Evolutionary conservation across 2,329 filamentous ascomycete species (phyloP).

Genomic region (Huntiella decipiens): DNA sequence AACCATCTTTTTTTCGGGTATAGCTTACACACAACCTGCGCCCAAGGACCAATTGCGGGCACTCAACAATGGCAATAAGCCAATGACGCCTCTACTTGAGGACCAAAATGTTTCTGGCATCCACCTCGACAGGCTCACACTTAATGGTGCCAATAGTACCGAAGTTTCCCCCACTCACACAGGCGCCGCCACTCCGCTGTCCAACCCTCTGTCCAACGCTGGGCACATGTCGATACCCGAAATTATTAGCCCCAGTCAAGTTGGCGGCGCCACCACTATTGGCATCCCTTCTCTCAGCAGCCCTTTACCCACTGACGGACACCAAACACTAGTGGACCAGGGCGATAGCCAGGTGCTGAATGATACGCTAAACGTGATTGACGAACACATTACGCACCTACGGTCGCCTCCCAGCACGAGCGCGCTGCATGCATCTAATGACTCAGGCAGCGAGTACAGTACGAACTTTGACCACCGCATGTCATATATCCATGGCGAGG

Average conservation of each 20-base stretch:
- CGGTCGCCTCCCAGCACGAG: conserved; percentile 34
- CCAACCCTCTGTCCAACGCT: conserved; percentile 9
- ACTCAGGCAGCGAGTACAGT: conserved; percentile 84
- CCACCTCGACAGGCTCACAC: background rate
- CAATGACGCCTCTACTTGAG: conserved; percentile 18
- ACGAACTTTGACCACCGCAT: conserved; percentile 55
- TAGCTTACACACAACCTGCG: conserved; percentile 43
- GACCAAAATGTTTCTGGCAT: background rate
- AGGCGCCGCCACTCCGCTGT: conserved; percentile 12
- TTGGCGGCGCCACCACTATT: conserved; percentile 14
- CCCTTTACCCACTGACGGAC: conserved; percentile 19
- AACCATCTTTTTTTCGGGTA: background rate
- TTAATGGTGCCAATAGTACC: background rate
- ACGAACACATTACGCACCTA: conserved; percentile 89
- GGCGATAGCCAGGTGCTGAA: conserved; percentile 60
- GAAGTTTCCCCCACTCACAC: conserved; percentile 6
- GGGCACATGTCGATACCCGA: conserved; percentile 15
- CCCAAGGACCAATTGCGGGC: conserved; percentile 24
- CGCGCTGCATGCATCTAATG: conserved; percentile 31
- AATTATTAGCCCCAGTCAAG: conserved; percentile 15
- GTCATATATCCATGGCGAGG: conserved; percentile 84
- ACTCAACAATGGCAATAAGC: conserved; percentile 14
- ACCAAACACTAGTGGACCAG: background rate
- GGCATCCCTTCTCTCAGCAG: conserved; percentile 15
- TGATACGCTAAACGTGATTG: conserved; percentile 86